A percentile compares a stretch with the other conserved stretches of the same genome.
Conservation (phyloP, 2,329 filamentous ascomycete species). For the Fonsecaea monophora region DNA sequence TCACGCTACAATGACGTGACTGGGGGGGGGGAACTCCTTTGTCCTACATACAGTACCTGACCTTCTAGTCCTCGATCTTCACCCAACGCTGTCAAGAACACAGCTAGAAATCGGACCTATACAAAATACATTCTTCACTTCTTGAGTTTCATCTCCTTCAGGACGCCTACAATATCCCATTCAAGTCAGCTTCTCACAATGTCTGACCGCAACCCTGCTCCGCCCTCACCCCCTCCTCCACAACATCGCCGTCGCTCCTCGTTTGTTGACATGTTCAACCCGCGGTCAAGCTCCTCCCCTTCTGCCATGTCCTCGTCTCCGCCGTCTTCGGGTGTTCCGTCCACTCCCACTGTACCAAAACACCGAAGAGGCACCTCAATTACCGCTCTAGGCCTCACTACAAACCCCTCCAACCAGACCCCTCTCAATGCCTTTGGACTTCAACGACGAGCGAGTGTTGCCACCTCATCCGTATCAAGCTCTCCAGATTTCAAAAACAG, state of each 20-base stretch:
- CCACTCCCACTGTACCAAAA: slow-evolving; percentile 56
- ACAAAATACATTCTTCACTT: slow-evolving; percentile 8
- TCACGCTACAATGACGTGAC: slow-evolving; percentile 25
- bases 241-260: slow-evolving; percentile 55
- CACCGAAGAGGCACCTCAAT: slow-evolving; percentile 73
- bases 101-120: slow-evolving; percentile 1
- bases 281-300: slow-evolving; percentile 52
- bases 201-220: slow-evolving; percentile 50
- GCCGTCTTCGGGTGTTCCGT: slow-evolving; percentile 57
- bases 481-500: slow-evolving; percentile 46
- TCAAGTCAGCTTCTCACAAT: slow-evolving; percentile 42
- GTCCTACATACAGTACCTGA: slow-evolving; percentile 8
- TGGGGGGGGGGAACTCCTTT: slow-evolving; percentile 9
- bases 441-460: slow-evolving; percentile 69
- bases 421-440: slow-evolving; percentile 59
- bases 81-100: slow-evolving; percentile 5
- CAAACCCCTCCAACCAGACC: slow-evolving; percentile 63
- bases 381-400: slow-evolving; percentile 72
- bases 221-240: slow-evolving; percentile 46
- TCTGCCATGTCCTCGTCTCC: slow-evolving; percentile 50
- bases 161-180: not conserved
- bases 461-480: slow-evolving; percentile 62
- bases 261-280: slow-evolving; percentile 52
- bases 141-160: slow-evolving; percentile 1
- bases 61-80: slow-evolving; percentile 6